Evolutionary conservation across 2,329 filamentous ascomycete species (phyloP), one percentile per base, ranked within the genome.

Genomic region (Claviceps monticola): DNA sequence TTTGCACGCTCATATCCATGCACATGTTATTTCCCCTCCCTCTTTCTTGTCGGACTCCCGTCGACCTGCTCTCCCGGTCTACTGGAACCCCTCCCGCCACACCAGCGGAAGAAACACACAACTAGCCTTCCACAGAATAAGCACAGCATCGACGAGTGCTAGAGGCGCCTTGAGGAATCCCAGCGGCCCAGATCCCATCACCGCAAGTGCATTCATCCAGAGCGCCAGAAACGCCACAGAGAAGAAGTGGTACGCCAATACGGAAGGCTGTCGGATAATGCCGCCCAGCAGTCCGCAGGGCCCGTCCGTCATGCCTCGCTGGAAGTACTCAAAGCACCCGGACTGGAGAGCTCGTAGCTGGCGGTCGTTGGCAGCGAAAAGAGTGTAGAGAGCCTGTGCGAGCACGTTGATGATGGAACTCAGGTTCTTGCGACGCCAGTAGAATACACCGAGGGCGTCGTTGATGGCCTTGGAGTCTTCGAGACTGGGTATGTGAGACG

Each of bases 391-490:
- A 0, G 93, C 90, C 73, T 93, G 87, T 1, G 93, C 91, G n/a
- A 98, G 82, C 59, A 97, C 95, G 68, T 98, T 98, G 75, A 98
- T 93, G 59, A 95, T 90, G 50, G 82, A 82, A 0, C 87, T 88
- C 48, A 89, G 74, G 56, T 75, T 72, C 72, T 97, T 97, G 61
- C 93, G 81, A 58, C 75, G 74, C 87, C 88, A 95, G 75, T 97
- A 89, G 71, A 97, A 93, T 16, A 73, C 67, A 13, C 74, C 70
- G 73, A 97, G 80, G 59, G 85, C 85, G 49, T 70, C 68, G 51
- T 83, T 69, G 5, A 98, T 81, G 41, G 78, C 75, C 2, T 68
- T 66, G 2, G 79, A 77, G 67, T 95, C 78, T 53, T 76, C 77
- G 2, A 98, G 76, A 56, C 76, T 71, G 4, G 86, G 83, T 0